Evolutionary conservation across 495 filamentous ascomycete genomes (phyloP).

Genomic region (Tuber borchii): DNA sequence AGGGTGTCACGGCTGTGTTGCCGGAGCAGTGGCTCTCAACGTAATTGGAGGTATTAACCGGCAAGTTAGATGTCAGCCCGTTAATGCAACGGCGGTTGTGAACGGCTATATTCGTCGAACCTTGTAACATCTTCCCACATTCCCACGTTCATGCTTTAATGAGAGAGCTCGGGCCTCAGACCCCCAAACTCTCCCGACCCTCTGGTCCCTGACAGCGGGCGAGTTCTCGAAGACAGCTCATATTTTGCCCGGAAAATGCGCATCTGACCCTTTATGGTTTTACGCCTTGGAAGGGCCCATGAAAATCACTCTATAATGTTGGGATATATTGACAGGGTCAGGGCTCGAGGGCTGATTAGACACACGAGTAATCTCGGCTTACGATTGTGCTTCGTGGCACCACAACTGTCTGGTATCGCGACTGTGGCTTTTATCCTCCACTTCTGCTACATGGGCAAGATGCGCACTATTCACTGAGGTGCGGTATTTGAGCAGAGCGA

Average conservation of each 20-base stretch:
- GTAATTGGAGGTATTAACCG: too few relatives aligned
- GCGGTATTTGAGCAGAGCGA: not conserved
- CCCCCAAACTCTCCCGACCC: slow-evolving; percentile 1
- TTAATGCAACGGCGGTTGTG: slow-evolving; percentile 27
- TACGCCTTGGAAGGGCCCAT: not conserved
- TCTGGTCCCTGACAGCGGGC: not conserved
- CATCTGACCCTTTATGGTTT: not conserved
- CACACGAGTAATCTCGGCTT: not conserved
- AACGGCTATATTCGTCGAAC: slow-evolving; percentile 28
- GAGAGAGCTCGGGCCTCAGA: slow-evolving; percentile 10
- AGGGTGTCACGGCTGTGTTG: slow-evolving; percentile 36
- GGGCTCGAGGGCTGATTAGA: not conserved
- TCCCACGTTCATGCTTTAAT: slow-evolving; percentile 19
- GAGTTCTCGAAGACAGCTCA: not conserved
- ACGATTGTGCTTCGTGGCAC: not conserved
- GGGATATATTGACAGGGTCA: not conserved
- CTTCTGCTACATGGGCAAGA: not conserved
- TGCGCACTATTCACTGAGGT: not conserved
- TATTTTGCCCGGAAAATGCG: not conserved
- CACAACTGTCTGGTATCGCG: not conserved
- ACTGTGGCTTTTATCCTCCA: not conserved
- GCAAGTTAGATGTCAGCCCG: slow-evolving; percentile 26
- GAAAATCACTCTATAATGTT: not conserved
- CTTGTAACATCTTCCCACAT: slow-evolving; percentile 15
- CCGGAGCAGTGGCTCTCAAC: slow-evolving; percentile 36